These are phyloP conservation scores for Fonsecaea erecta DNA, from an alignment of 2,329 filamentous ascomycete genomes.

Conservation along the genomic window DNA sequence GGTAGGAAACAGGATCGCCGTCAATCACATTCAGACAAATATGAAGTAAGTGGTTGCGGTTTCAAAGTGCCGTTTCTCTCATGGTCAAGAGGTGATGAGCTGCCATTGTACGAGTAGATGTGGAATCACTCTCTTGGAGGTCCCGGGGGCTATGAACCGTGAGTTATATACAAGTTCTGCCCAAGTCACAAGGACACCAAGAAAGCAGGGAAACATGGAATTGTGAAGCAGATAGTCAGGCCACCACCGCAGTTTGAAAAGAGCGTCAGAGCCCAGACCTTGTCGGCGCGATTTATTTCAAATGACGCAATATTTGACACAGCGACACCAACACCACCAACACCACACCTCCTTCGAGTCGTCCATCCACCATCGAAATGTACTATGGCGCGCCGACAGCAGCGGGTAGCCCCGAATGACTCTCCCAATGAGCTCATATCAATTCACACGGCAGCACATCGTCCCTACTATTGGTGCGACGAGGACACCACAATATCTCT, in stretches of 20 bases:
- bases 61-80: background rate
- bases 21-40: background rate
- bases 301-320: background rate
- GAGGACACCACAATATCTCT: too few species aligned
- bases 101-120: background rate
- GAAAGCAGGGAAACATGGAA: background rate
- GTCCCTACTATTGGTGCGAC: background rate
- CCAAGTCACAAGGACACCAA: background rate
- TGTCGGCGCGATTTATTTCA: background rate
- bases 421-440: background rate
- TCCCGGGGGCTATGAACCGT: background rate
- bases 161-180: background rate
- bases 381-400: background rate
- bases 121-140: background rate
- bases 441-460: background rate
- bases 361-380: background rate
- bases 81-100: background rate
- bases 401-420: background rate
- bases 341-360: too few species aligned
- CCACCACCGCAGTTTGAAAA: background rate
- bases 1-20: background rate
- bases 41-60: background rate
- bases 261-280: too few species aligned
- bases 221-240: constrained; percentile 1
- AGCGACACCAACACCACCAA: too few species aligned